phyloP scores from a whole-genome alignment of 306 rosid species.

The Quercus mongolica region DNA sequence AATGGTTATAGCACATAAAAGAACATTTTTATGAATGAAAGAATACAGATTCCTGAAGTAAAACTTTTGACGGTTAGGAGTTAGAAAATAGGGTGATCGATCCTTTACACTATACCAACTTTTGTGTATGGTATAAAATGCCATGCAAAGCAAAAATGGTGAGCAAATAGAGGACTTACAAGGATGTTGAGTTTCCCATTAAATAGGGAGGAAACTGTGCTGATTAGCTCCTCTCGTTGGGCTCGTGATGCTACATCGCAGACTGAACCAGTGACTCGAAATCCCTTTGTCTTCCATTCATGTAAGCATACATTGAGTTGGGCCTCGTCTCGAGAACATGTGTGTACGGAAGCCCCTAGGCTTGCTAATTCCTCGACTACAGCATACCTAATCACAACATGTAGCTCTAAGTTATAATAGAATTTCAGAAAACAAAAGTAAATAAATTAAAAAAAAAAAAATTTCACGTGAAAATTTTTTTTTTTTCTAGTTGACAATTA shows the following conservation, averaged over 20 bases:
- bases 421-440: no score
- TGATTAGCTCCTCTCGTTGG: slow-evolving; percentile 17
- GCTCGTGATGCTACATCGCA: slow-evolving; percentile 21
- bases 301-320: slow-evolving; percentile 20
- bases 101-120: no score
- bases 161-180: slow-evolving; percentile 7
- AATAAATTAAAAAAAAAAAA: no score
- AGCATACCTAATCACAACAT: background rate
- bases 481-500: no score
- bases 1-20: no score
- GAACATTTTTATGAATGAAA: no score
- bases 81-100: no score
- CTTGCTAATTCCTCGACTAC: slow-evolving; percentile 11
- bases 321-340: slow-evolving; percentile 9
- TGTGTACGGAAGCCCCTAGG: slow-evolving; percentile 19
- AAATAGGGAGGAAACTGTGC: slow-evolving; percentile 18
- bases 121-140: no score
- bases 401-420: no score
- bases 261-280: slow-evolving; percentile 24
- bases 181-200: slow-evolving; percentile 41
- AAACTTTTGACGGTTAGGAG: no score
- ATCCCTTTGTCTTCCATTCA: slow-evolving; percentile 28
- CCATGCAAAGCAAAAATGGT: background rate
- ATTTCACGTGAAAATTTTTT: no score
- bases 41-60: no score